These are phyloP conservation scores for Trametes elegans DNA, from an alignment of 768 basidiomycete species.

Conservation along the genomic window DNA sequence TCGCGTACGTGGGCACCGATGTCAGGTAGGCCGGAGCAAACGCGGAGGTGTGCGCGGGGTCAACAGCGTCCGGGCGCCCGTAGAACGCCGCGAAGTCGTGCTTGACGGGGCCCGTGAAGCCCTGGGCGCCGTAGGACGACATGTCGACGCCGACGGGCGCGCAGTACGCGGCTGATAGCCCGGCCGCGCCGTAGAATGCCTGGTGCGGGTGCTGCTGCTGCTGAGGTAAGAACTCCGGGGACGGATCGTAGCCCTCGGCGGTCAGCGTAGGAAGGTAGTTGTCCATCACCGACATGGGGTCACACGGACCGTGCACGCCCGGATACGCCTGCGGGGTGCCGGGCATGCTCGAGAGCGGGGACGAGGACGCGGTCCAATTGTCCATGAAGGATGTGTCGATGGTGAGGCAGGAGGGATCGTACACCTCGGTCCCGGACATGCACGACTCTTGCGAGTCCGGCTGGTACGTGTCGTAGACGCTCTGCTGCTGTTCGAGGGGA, in stretches of 20 bases:
- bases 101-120: slow-evolving; percentile 10
- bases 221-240: slow-evolving; percentile 23
- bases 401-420: slow-evolving; percentile 11
- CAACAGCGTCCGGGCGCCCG: slow-evolving; percentile 18
- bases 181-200: slow-evolving; percentile 6
- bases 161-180: slow-evolving; percentile 10
- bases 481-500: slow-evolving; percentile 21
- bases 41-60: slow-evolving; percentile 14
- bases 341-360: slow-evolving; percentile 28
- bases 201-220: slow-evolving; percentile 12
- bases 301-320: slow-evolving; percentile 10
- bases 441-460: slow-evolving; percentile 15
- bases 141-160: slow-evolving; percentile 9
- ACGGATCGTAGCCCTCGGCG: slow-evolving; percentile 18
- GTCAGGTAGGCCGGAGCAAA: slow-evolving; percentile 17
- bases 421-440: slow-evolving; percentile 7
- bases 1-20: slow-evolving; percentile 21
- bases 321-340: slow-evolving; percentile 24
- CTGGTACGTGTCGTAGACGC: slow-evolving; percentile 21
- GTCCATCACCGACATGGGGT: slow-evolving; percentile 9
- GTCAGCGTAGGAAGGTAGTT: slow-evolving; percentile 7
- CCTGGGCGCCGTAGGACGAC: slow-evolving; percentile 15
- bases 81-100: slow-evolving; percentile 22
- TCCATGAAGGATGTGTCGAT: slow-evolving; percentile 24
- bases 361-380: slow-evolving; percentile 20